Base-by-base conservation (phyloP, 768 basidiomycete species). In the Termitomyces sp. region DNA sequence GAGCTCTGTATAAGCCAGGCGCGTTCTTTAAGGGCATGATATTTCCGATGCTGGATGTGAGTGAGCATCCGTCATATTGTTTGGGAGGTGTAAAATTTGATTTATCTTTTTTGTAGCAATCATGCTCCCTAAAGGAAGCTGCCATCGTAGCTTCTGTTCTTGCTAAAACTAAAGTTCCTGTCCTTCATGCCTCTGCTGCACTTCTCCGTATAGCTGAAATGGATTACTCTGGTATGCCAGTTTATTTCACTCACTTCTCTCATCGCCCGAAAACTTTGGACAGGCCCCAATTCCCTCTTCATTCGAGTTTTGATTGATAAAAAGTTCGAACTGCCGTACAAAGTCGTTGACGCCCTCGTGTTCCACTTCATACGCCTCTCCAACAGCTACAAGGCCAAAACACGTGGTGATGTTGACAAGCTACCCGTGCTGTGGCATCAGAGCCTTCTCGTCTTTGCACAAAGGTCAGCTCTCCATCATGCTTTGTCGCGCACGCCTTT, bases 381-480 rank as follows among this genome's bases (percentile, higher is more conserved):
- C 26, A 96, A 97, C 70, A 87, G 86, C 14, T 90, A 92, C 74
- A 92, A 88, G 72, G 85, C 84, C 46, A 84, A 79, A 56, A 77
- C 75, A 20, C 78, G 84, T 48, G 88, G 85, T 26, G 90, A 92
- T 49, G 74, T 84, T 2, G 86, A 89, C 47, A 86, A 87, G 68
- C 79, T 98, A 31, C 96, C 97, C n/a, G 97, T 98, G 13, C 78
- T 99, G 12, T 99, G 97, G 97, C 93, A 99, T 70, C 97, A 99
- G 72, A 92, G 91, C 69, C 78, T 99, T 54, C 80, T 99, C 24
- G 92, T 95, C 3, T 98, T 98, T 69, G 86, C 84, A 39, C 97
- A 99, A 73, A 79, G 96, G 94, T 94, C 59, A 44, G 66, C 71
- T 69, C 54, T n/a, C 10, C 14, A 18, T 46, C 42, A 31, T 2